Base-by-base conservation (phyloP, 1,284 basidiomycete species). In the Kwoniella shivajii region DNA sequence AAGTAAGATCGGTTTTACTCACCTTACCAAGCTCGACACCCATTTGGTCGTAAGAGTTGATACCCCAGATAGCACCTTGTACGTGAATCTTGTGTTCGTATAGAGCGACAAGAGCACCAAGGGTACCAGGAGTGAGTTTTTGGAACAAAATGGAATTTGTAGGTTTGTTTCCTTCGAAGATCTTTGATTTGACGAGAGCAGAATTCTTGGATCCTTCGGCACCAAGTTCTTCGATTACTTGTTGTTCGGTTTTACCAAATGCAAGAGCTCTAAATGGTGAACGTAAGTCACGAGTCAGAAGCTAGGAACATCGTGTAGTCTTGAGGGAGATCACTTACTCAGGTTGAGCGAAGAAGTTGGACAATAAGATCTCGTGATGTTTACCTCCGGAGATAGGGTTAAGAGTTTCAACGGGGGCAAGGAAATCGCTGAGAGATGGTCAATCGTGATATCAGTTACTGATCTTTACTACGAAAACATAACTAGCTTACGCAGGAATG, bases 331-430 rank as follows among this genome's bases (percentile, higher is more conserved):
- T 7, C 14, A 69, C 71, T 59, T 47, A 77, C 80, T 95, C 92
- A 10, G 93, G 92, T 78, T 97, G 96, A 24, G 95, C 95, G 68
- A 99, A 98, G 83, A 90, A 99, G 84, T 99, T 99, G 78, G 89
- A 92, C 18, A 99, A 86, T 16, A 99, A 83, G 77, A 99, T 99
- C 67, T 93, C 89, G 82, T 99, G 95, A 80, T 99, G 95, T 78
- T 91, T 89, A 18, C 89, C 90, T 70, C 84, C 76, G n/a, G 78
- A 67, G 66, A 97, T 87, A 20, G 92, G 92, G 83, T 99, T 99
- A 73, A 92, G 90, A 2, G 92, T 88, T 60, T 91, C 90, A 16
- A 92, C 87, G 27, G 96, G 94, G 1, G 95, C 94, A 65, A 99
- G 84, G 83, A 99, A 97, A 79, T 99, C 95, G 45, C 88, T 85